Evolutionary conservation across 2,329 filamentous ascomycete genomes (phyloP), one percentile per base, ranked within the genome.

Genomic region (Rutstroemia sp.): DNA sequence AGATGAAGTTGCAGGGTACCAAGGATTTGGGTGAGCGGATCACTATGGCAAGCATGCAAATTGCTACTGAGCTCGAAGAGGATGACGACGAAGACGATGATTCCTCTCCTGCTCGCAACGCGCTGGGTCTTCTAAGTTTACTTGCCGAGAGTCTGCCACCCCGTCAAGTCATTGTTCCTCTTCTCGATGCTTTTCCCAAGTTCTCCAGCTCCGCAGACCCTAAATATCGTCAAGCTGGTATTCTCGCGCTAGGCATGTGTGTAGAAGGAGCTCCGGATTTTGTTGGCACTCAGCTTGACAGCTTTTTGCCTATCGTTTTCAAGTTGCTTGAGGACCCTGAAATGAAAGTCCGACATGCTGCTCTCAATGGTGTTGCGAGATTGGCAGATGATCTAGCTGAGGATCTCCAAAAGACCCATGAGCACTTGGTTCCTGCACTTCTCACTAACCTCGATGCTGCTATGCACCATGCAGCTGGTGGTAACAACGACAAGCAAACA

Each of bases 211-310:
- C 83, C 69, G 74, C 79, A 58, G 81, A 95, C 67, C 81, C 91
- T 38, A 85, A 90, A 65, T 87, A 88, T 75, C 86, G 92, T 59
- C 88, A 92, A 73, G 92, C 92, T 54, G 92, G 89, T 73, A 94
- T 97, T 69, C 80, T 97, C 61, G 87, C 92, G 49, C 81, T 99
- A 5, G 92, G 92, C 58, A 95, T 92, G 77, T 92, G 90, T 65
- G 92, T 96, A 53, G 94, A 97, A 77, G 94, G 94, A 65, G 92
- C 94, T 30, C 94, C 94, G 16, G 94, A 99, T 72, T 99, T 97
- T 74, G 91, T 97, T 68, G 90, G 90, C 62, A 96, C 92, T 19
- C 94, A 99, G 74, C 82, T 97, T 61, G 80, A 87, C 67, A 82
- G 87, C 63, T 87, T 97, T 63, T 83, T 97, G 71, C 94, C 94